phyloP scores from a whole-genome alignment of 2,329 filamentous ascomycete species.

The Ceratocystis papillata region DNA sequence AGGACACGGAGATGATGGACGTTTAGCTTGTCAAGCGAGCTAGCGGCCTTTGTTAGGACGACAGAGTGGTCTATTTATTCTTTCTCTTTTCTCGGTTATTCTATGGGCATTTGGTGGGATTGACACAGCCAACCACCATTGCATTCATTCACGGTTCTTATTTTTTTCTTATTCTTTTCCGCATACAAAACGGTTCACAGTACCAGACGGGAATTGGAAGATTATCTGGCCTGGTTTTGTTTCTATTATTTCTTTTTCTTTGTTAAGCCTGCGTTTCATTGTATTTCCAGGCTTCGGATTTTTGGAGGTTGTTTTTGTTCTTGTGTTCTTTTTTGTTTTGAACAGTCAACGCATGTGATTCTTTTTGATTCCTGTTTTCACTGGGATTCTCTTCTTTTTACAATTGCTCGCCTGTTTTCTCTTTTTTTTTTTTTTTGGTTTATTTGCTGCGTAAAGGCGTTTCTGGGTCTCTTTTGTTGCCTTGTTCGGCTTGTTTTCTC shows the following conservation, averaged over 20 bases:
- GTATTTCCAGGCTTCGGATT: neutral
- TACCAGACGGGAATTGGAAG: conserved; percentile 19
- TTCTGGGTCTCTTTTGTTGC: neutral
- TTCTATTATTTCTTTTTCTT: conserved; percentile 11
- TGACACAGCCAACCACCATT: conserved; percentile 11
- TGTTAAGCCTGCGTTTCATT: conserved; percentile 11
- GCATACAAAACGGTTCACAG: conserved; percentile 18
- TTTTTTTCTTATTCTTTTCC: conserved; percentile 14
- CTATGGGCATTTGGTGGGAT: neutral
- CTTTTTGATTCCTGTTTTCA: too few relatives aligned
- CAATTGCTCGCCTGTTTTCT: too few relatives aligned
- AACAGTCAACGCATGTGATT: too few relatives aligned
- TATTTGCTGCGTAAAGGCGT: neutral
- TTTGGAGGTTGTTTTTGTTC: neutral
- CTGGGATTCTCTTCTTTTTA: too few relatives aligned
- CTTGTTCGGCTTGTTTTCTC: neutral
- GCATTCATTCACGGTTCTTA: conserved; percentile 7
- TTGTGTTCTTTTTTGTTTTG: neutral
- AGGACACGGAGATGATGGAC: conserved; percentile 52
- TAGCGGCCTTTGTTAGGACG: too few relatives aligned
- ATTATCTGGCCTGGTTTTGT: conserved; percentile 19
- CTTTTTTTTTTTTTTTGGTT: neutral
- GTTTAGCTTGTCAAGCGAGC: conserved; percentile 33
- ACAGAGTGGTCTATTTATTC: neutral
- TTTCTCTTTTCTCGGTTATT: neutral